Base-by-base conservation (phyloP, 2,329 filamentous ascomycete species). In the Akanthomyces lecanii region DNA sequence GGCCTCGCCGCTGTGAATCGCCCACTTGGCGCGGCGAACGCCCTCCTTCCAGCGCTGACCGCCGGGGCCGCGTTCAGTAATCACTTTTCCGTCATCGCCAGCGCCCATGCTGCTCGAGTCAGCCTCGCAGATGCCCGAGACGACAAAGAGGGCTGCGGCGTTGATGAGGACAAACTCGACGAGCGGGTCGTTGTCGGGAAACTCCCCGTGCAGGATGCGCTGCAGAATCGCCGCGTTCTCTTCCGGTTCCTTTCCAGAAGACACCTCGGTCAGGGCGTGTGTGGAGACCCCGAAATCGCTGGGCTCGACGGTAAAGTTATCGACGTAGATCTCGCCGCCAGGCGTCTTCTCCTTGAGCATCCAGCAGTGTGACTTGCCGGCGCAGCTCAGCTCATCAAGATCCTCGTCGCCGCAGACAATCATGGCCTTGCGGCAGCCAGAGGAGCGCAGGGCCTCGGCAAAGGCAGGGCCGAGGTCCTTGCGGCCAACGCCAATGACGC, bases 31-130 rank as follows among this genome's bases (percentile, higher is more conserved):
- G 72, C 92, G 84, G 69, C 94, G 82, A 16, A 97, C 85, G 59
- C 94, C 95, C 73, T 97, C 94, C 79, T 96, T 99, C 95, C 95
- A 99, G 71, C 94, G 84, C 63, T 91, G 86, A 16, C 91, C 91
- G 12, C 89, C 93, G 5, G 93, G 93, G 0, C 95, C 94, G 54
- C 89, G 82, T 73, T 98, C 93, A 18, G 79, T 85, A 66, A 96
- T 84, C 53, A 97, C 91, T 48, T 88, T 82, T 0, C 91, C 91
- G 70, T 94, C 90, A 69, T 96, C 91, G 1, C 88, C 90, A 53
- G 82, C 78, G 0, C 91, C 91, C 89, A 96, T 91, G 71, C 85
- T 78, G 72, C 90, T 96, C 36, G 81, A 83, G 63, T 96, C 89
- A 0, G 89, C 86, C 67, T 98, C 94, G 72, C 92, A 96, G 40